These are phyloP conservation scores for Paramecium pentaurelia DNA, from an alignment of 73 alveolate genomes.

Conservation along the genomic window DNA sequence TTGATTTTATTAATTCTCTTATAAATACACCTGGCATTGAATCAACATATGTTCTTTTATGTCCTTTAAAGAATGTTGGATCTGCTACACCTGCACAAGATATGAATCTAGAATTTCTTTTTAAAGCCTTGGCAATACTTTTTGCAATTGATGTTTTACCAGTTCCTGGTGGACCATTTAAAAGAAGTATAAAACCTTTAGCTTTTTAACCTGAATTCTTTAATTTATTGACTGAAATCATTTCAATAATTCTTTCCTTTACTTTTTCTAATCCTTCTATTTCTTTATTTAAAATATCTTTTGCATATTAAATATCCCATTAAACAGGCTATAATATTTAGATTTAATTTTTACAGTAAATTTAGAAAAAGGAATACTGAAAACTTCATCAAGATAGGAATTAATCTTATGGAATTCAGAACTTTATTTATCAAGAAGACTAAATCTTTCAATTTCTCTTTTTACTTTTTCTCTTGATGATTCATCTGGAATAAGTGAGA, in stretches of 20 bases:
- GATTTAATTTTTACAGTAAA: background rate
- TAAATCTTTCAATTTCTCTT: slow-evolving; percentile 52
- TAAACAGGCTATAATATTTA: slow-evolving; percentile 49
- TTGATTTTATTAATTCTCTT: slow-evolving; percentile 70
- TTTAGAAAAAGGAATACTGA: slow-evolving; percentile 81
- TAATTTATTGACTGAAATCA: slow-evolving; percentile 78
- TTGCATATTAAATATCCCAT: slow-evolving; percentile 78
- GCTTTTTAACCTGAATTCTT: slow-evolving; percentile 64
- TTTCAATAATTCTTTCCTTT: slow-evolving; percentile 80
- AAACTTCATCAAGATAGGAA: slow-evolving; percentile 74
- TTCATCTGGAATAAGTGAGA: slow-evolving; percentile 46
- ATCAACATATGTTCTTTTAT: slow-evolving; percentile 83
- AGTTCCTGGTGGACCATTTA: slow-evolving; percentile 89
- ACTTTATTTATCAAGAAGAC: slow-evolving; percentile 40
- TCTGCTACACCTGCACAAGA: slow-evolving; percentile 85
- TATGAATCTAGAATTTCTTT: slow-evolving; percentile 74
- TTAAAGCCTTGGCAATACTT: slow-evolving; percentile 73
- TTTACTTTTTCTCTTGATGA: slow-evolving; percentile 50
- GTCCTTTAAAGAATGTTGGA: slow-evolving; percentile 80
- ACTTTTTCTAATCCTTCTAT: slow-evolving; percentile 76
- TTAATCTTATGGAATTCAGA: slow-evolving; percentile 52
- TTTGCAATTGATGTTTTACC: slow-evolving; percentile 85
- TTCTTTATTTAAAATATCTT: slow-evolving; percentile 62
- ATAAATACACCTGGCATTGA: slow-evolving; percentile 82
- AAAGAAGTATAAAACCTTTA: slow-evolving; percentile 77